These are phyloP conservation scores for Suhomyces pyralidae DNA, from an alignment of 805 yeast species.

Conservation along the genomic window DNA sequence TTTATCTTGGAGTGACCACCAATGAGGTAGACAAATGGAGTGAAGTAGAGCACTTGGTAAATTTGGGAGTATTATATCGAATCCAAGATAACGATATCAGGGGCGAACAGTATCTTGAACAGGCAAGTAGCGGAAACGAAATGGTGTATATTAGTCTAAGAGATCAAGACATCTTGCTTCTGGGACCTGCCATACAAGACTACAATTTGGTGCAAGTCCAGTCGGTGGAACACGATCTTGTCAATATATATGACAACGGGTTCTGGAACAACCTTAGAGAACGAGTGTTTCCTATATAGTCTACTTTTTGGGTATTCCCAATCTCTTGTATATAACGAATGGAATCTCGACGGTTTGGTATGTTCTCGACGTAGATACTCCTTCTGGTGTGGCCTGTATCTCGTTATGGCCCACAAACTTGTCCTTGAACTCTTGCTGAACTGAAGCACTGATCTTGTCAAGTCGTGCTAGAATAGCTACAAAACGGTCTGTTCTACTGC, in stretches of 20 bases:
- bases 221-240: constrained; percentile 29
- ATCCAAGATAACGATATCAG: neutral
- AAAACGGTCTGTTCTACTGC: neutral
- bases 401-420: constrained; percentile 8
- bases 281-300: constrained; percentile 17
- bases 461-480: constrained; percentile 5
- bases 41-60: constrained; percentile 48
- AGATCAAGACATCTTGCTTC: constrained; percentile 20
- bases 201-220: constrained; percentile 16
- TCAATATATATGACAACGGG: constrained; percentile 50
- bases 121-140: constrained; percentile 7
- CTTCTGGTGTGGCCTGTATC: neutral
- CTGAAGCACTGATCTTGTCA: constrained; percentile 4
- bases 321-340: constrained; percentile 12
- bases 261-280: constrained; percentile 40
- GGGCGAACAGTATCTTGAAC: constrained; percentile 13
- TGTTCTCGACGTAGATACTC: neutral
- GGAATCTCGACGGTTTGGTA: constrained; percentile 11
- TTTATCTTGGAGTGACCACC: constrained; percentile 69
- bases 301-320: constrained; percentile 3
- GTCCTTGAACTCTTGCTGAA: constrained; percentile 6
- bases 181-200: constrained; percentile 4
- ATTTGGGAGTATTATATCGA: constrained; percentile 9
- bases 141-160: constrained; percentile 28
- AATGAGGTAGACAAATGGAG: constrained; percentile 75